Evolutionary conservation across 2,329 filamentous ascomycete species (phyloP).

Genomic region (Uncinocarpus reesii): DNA sequence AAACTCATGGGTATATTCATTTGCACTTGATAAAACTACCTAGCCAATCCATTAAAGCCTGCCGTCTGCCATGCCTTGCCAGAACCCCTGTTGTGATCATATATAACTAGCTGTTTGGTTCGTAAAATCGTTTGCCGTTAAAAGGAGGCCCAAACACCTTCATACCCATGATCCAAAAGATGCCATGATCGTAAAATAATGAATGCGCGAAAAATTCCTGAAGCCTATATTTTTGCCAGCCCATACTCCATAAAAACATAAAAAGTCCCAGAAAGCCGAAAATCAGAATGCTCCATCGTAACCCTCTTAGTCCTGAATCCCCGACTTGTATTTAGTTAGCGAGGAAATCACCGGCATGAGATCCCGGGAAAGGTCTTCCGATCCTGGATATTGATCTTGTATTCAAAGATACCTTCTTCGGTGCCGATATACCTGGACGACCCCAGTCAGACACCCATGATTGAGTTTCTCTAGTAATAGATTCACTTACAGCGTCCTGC

Average conservation of each 20-base stretch:
- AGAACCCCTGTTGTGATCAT: not conserved
- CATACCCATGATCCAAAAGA: not conserved
- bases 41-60: not conserved
- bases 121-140: too few species aligned
- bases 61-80: not conserved
- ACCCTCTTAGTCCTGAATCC: not conserved
- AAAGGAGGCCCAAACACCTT: not conserved
- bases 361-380: constrained; percentile 40
- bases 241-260: not conserved
- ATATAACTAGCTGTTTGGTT: too few species aligned
- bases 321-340: not conserved
- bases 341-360: constrained; percentile 30
- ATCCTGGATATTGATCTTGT: constrained; percentile 38
- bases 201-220: not conserved
- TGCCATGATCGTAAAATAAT: not conserved
- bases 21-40: not conserved
- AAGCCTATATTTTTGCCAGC: not conserved
- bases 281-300: not conserved
- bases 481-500: constrained; percentile 37
- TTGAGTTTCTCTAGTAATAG: not conserved
- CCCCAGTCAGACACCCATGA: constrained; percentile 12
- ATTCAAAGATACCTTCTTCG: constrained; percentile 41
- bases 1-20: constrained; percentile 1
- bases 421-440: constrained; percentile 38
- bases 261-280: not conserved